phyloP scores from a whole-genome alignment of 2,329 filamentous ascomycete species.

The Xylaria digitata region DNA sequence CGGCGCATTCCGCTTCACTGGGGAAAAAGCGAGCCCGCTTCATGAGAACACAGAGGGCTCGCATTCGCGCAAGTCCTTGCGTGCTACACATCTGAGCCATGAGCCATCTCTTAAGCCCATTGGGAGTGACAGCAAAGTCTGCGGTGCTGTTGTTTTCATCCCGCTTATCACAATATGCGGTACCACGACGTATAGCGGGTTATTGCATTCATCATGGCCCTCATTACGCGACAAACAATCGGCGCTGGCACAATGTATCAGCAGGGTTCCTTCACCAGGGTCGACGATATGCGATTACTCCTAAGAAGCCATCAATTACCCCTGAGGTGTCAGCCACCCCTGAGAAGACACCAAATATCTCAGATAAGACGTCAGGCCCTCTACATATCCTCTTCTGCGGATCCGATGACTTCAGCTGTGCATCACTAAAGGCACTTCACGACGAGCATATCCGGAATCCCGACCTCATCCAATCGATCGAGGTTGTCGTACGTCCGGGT shows the following conservation, averaged over 20 bases:
- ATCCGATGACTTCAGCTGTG: conserved; percentile 89
- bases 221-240: not conserved
- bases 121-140: conserved; percentile 6
- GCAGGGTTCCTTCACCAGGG: not conserved
- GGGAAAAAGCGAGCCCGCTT: not conserved
- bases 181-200: not conserved
- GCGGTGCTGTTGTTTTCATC: not conserved
- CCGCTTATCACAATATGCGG: not conserved
- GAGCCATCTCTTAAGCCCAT: conserved; percentile 13
- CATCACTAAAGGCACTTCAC: conserved; percentile 76
- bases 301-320: not conserved
- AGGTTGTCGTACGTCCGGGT: conserved; percentile 84
- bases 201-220: not conserved
- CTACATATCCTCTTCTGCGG: conserved; percentile 93
- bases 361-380: conserved; percentile 60
- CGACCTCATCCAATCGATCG: conserved; percentile 76
- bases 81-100: conserved; percentile 1
- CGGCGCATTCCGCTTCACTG: not conserved
- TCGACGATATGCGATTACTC: conserved; percentile 2
- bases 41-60: conserved; percentile 8
- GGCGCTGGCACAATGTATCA: not conserved
- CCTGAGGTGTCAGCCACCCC: not conserved
- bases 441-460: conserved; percentile 65
- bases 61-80: not conserved
- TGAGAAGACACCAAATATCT: too few species aligned